Base-by-base conservation (phyloP, 495 filamentous ascomycete species). In the Aspergillus affinis region DNA sequence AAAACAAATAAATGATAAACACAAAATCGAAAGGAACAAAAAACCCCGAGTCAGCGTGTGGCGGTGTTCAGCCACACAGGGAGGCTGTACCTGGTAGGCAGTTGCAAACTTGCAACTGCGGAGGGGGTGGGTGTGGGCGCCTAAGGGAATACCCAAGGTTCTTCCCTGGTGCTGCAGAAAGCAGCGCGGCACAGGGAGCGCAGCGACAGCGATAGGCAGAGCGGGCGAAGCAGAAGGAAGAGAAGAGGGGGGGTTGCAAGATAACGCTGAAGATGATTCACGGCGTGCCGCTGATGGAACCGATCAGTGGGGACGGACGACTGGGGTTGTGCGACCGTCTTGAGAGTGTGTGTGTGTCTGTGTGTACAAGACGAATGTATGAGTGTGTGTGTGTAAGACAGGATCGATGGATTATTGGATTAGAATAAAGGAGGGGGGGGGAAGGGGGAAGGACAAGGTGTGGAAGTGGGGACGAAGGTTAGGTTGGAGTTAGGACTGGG, bases 231-330 rank as follows among this genome's bases (percentile, higher is more conserved):
- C 36, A 15, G 36, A 26, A 27, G 41, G 51, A 32, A 18, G 21
- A 20, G 23, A 51, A 19, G 15, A 46, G 20, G 47, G 47, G 30
- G 48, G 48, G 21, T 15, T 12, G 46, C 41, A 30, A 58, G 32
- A 58, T 30, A 56, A 48, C 54, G 44, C 59, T 57, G 59, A 55
- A 32, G 59, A 68, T 62, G 65, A 63, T 64, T 62, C 61, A 64
- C 36, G 36, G 36, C 29, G 29, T 32, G 29, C 36, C 65, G 59
- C 32, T 60, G 65, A 68, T 52, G 65, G 55, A 65, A 61, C 65
- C 65, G 65, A 65, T 65, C 65, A 63, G 65, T 65, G 62, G 65
- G 60, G 61, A 68, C 65, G 52, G 58, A 46, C 23, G 56, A 62
- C 56, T 52, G 54, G 65, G 61, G 61, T 59, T 55, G 64, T 66